Evolutionary conservation across 495 filamentous ascomycete species (phyloP).

Genomic region (Haplographium delicatum): DNA sequence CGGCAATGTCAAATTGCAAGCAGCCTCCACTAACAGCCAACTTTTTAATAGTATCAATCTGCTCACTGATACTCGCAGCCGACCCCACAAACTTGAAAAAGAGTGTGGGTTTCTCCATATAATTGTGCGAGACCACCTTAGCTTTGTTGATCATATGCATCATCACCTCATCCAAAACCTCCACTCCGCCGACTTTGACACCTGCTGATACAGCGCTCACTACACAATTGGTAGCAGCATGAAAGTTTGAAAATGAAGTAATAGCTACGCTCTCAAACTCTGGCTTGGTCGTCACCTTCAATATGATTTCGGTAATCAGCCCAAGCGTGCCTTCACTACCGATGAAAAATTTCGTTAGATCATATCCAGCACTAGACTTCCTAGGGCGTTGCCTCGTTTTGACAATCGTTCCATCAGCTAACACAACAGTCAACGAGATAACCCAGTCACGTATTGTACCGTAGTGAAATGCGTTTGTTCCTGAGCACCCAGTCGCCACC

Average conservation of each 20-base stretch:
- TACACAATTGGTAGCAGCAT: constrained; percentile 71
- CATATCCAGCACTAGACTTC: constrained; percentile 81
- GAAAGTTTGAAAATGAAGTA: constrained; percentile 68
- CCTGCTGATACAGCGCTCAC: constrained; percentile 71
- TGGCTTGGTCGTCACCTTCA: constrained; percentile 79
- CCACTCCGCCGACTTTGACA: constrained; percentile 79
- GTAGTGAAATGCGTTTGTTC: too few relatives aligned
- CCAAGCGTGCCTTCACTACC: constrained; percentile 88
- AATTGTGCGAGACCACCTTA: constrained; percentile 60
- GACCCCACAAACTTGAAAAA: constrained; percentile 93
- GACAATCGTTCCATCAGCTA: constrained; percentile 85
- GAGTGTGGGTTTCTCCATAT: constrained; percentile 74
- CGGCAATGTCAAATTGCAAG: constrained; percentile 77
- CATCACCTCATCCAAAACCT: constrained; percentile 86
- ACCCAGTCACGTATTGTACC: constrained; percentile 97
- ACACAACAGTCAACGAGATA: constrained; percentile 79
- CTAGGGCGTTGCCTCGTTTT: constrained; percentile 71
- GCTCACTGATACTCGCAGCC: constrained; percentile 66
- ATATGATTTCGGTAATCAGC: constrained; percentile 77
- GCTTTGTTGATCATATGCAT: constrained; percentile 85
- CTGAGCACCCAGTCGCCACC: too few relatives aligned
- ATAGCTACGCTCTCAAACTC: constrained; percentile 68
- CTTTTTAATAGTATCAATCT: constrained; percentile 61
- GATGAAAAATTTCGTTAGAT: constrained; percentile 76
- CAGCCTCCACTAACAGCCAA: constrained; percentile 54